Base-by-base conservation (phyloP, 2,329 filamentous ascomycete genomes). In the Paecilomyces sp. region DNA sequence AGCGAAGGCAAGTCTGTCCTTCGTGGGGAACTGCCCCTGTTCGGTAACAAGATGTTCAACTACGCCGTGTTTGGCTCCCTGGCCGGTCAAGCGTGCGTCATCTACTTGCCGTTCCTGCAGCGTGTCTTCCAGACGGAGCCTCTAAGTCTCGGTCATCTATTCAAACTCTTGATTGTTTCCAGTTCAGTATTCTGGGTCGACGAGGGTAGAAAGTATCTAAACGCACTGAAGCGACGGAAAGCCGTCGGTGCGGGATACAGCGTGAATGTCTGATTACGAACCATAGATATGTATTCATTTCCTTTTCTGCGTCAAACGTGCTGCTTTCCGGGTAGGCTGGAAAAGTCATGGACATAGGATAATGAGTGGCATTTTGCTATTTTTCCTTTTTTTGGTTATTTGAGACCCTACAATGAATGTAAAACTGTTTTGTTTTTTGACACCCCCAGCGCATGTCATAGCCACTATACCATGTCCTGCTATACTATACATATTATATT, bases 101-200 rank as follows among this genome's bases (percentile, higher is more conserved):
- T 99, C 58, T 99, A 97, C 75, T 87, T 97, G 64, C 94, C 94
- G 9, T 92, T 92, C 78, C 79, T 99, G 67, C 94, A 99, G 77
- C 85, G 90, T 57, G 88, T 97, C 4, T 99, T 99, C 78, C 94
- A 99, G 79, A 99, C 94, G 0, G 94, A 99, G 75, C 88, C 90
- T 0, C 76, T 99, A 58, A 80, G 85, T 0, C 72, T 92, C 8
- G 78, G 83, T 61, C 94, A 99, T 79, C 75, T 97, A 59, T 69
- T 92, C 50, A 79, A 86, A 61, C 79, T 99, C 66, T 68, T 93
- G 30, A 72, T 85, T 54, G 80, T 99, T 62, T 89, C 92, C 62
- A 97, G 92, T 77, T 86, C 85, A 56, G 94, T 99, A 30, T 96
- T 99, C 74, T 97, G 91, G 91, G 92, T 87, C 12, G 94, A 99